These are phyloP conservation scores for Trifolium repens DNA, from an alignment of 306 rosid genomes.

Conservation along the genomic window DNA sequence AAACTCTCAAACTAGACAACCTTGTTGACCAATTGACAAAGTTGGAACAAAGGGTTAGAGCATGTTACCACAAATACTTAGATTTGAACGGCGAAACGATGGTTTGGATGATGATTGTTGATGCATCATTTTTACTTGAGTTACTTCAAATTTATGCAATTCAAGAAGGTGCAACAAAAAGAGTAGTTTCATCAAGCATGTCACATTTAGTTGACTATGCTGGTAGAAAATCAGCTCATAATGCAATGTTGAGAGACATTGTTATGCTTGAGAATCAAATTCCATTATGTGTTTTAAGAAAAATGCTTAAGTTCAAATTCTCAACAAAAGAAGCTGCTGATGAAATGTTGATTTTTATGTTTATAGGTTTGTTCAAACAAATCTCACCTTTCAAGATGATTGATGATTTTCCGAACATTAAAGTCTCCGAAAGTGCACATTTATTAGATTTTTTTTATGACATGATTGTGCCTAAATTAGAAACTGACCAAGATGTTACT, in stretches of 20 bases:
- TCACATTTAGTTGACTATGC: conserved; percentile 68
- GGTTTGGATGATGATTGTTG: conserved; percentile 80
- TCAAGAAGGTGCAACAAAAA: conserved; percentile 43
- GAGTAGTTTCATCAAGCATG: conserved; percentile 59
- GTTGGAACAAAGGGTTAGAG: conserved; percentile 56
- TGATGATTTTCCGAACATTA: conserved; percentile 45
- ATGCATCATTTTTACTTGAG: conserved; percentile 76
- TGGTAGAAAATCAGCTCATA: conserved; percentile 63
- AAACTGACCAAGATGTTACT: conserved; percentile 28
- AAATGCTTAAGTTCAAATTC: conserved; percentile 57
- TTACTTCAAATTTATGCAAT: conserved; percentile 62
- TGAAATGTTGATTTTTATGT: conserved; percentile 56
- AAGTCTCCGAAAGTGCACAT: conserved; percentile 57
- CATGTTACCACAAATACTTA: conserved; percentile 76
- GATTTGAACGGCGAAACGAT: conserved; percentile 69
- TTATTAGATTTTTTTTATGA: conserved; percentile 68
- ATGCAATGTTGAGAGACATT: conserved; percentile 70
- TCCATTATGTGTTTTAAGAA: conserved; percentile 69
- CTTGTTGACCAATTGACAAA: conserved; percentile 58
- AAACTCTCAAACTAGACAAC: conserved; percentile 46
- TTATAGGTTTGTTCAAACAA: conserved; percentile 60
- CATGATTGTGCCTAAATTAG: conserved; percentile 57
- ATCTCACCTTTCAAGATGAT: conserved; percentile 68
- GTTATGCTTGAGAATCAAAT: conserved; percentile 85
- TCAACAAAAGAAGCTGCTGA: conserved; percentile 52